Evolutionary conservation across 2,329 filamentous ascomycete genomes (phyloP), one percentile per base, ranked within the genome.

Genomic region (Stemphylium beticola): DNA sequence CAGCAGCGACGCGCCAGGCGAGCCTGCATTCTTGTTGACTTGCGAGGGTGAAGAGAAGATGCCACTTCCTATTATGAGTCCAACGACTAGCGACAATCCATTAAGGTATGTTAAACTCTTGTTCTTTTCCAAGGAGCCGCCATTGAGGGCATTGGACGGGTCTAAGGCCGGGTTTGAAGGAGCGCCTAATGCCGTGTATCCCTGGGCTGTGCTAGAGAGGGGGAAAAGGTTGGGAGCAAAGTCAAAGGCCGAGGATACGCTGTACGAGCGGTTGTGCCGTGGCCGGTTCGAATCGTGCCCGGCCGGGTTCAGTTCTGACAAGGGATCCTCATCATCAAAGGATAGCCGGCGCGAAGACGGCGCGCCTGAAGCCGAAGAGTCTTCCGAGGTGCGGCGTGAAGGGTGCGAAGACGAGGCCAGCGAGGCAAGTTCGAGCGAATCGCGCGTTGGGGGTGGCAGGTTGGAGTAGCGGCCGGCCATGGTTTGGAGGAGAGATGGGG

Each of bases 41-140:
- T 96, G 91, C 50, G 91, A 92, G 0, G 93, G 93, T 18, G 92
- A 96, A 3, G 92, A 96, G 77, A 98, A 99, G 69, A 99, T 97
- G 12, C 93, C 95, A 20, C 91, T 96, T 3, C 95, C 95, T 70
- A 99, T 98, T 64, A 98, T 96, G 60, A 99, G 78, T 1, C 95
- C 93, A 43, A 98, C 85, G 44, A 99, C 90, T 53, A 99, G 81
- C 20, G 92, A 96, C 53, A 99, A 77, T 0, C 95, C 95, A 75
- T 99, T 99, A 41, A 98, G 74, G 72, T 93, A 98, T 24, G 95
- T 98, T 76, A 99, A 78, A 12, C 91, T 96, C 80, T 99, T 99
- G 80, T 96, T 89, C 75, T 92, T 95, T 81, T 99, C 95, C 61
- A 98, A 77, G 36, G 89, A 92, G n/a, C 85, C 88, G 57, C 89